Conservation (phyloP, 2,329 filamentous ascomycete genomes). For the Penicillium sp. region DNA sequence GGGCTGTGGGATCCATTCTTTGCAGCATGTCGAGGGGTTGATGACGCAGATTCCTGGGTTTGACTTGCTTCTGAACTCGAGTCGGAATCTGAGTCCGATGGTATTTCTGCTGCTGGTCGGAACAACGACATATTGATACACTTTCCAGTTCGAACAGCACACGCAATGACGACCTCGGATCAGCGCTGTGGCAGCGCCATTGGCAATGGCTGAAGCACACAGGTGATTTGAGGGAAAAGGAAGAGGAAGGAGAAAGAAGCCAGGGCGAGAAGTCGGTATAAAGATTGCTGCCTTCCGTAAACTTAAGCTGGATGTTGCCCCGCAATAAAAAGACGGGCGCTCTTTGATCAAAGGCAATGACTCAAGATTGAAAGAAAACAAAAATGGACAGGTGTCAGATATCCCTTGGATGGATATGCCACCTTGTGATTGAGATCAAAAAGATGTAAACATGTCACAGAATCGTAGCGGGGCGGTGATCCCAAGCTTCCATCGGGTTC, state of each 20-base stretch:
- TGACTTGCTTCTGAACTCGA: slow-evolving; percentile 23
- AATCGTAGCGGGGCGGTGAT: slow-evolving; percentile 7
- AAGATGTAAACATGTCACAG: slow-evolving; percentile 16
- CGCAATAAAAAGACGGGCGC: background rate
- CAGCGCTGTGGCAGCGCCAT: background rate
- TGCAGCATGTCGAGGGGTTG: slow-evolving; percentile 2
- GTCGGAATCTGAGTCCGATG: slow-evolving; percentile 29
- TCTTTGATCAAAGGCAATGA: slow-evolving; percentile 2
- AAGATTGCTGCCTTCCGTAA: background rate
- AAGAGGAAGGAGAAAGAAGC: background rate
- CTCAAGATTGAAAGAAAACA: background rate
- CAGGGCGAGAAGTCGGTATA: background rate
- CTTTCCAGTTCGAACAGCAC: background rate
- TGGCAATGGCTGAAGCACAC: background rate
- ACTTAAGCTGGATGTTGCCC: slow-evolving; percentile 1
- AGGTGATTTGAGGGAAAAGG: background rate
- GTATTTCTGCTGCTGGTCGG: slow-evolving; percentile 31
- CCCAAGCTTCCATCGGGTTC: slow-evolving; percentile 29
- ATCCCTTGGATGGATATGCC: slow-evolving; percentile 3
- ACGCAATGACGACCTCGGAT: background rate
- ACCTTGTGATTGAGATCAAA: slow-evolving; percentile 5
- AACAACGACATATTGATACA: slow-evolving; percentile 34
- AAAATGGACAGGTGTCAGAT: background rate
- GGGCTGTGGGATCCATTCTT: background rate
- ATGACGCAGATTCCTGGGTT: slow-evolving; percentile 5